Base-by-base conservation (phyloP, 2,329 filamentous ascomycete species). In the Neonectria coccinea region DNA sequence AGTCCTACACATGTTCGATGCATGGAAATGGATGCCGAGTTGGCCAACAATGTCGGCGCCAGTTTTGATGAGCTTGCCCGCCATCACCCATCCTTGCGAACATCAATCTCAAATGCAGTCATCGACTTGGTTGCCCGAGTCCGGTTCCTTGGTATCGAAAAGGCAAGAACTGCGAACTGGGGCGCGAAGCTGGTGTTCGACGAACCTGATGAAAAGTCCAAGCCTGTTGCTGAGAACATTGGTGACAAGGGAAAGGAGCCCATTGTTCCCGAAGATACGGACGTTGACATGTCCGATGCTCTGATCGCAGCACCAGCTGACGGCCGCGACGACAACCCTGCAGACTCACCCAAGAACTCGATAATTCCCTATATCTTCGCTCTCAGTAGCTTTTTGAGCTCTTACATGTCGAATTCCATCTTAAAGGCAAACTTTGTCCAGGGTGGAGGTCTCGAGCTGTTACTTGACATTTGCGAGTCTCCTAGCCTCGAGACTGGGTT, bases 11-110 rank as follows among this genome's bases (percentile, higher is more conserved):
- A 99, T 79, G 89, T 99, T 62, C 92, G 92, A 71, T 91, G 91
- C 67, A 89, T 99, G 85, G 89, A 92, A 67, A 83, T 84, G 41
- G 95, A 97, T 69, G 83, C 86, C 5, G 82, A 84, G 39, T 84
- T 97, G 62, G 87, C 94, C 10, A 87, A 86, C 31, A 88, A 89
- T 42, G 86, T 99, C 54, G 96, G 96, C 11, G 88, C 87, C 27
- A 92, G 90, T 44, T 97, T 99, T 74, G 96, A 99, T 77, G 96
- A 99, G 79, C 86, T 99, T 64, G 92, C 95, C 56, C 90, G 96
- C 44, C 96, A 99, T 76, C 96, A 99, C 73, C 96, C 97, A 1
- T 86, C 88, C 22, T 82, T 99, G 48, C 92, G 94, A 70, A 86
- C 87, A 10, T 86, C 90, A 3, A 96, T 99, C 64, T 89, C 95